Evolutionary conservation across 352 stramenopile genomes (phyloP).

Genomic region (Elongisporangium senticosum): DNA sequence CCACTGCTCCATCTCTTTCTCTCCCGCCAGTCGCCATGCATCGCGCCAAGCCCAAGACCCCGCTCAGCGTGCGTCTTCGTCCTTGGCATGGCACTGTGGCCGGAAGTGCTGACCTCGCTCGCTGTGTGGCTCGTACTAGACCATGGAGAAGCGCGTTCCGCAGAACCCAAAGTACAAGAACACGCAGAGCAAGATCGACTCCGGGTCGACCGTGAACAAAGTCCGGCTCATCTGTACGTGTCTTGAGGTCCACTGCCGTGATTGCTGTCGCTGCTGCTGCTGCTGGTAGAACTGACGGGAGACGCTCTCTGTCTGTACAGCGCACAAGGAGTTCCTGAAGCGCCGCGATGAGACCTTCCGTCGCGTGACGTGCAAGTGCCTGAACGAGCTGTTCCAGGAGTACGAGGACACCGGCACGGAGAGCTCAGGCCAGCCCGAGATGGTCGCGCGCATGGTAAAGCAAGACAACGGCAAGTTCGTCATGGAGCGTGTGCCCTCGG

Average conservation of each 20-base stretch:
- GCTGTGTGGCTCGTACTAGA: slow-evolving; percentile 23
- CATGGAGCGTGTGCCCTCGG: slow-evolving; percentile 58
- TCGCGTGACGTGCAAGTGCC: slow-evolving; percentile 55
- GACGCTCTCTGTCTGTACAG: slow-evolving; percentile 13
- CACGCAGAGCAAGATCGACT: slow-evolving; percentile 74
- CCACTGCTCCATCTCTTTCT: slow-evolving; percentile 2
- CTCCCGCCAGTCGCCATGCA: slow-evolving; percentile 30
- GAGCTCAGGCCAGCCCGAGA: slow-evolving; percentile 40
- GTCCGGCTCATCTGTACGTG: slow-evolving; percentile 69
- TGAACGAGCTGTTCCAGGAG: slow-evolving; percentile 69
- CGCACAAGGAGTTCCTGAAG: slow-evolving; percentile 76
- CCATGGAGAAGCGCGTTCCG: slow-evolving; percentile 76
- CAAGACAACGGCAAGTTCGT: slow-evolving; percentile 52
- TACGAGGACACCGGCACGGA: slow-evolving; percentile 55
- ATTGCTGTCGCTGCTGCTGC: neutral
- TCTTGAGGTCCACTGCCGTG: neutral
- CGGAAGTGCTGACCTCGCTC: neutral
- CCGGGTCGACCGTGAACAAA: slow-evolving; percentile 69
- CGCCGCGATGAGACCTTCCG: slow-evolving; percentile 76
- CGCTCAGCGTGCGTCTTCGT: slow-evolving; percentile 33
- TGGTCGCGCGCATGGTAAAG: slow-evolving; percentile 75
- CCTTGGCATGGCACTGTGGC: neutral
- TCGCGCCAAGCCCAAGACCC: slow-evolving; percentile 59
- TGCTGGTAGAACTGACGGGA: neutral
- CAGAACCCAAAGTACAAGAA: slow-evolving; percentile 76